Percentiles rank a stretch among this genome's conserved stretches.
phyloP scores from a whole-genome alignment of 352 stramenopile species.

The Phytophthora quininea region DNA sequence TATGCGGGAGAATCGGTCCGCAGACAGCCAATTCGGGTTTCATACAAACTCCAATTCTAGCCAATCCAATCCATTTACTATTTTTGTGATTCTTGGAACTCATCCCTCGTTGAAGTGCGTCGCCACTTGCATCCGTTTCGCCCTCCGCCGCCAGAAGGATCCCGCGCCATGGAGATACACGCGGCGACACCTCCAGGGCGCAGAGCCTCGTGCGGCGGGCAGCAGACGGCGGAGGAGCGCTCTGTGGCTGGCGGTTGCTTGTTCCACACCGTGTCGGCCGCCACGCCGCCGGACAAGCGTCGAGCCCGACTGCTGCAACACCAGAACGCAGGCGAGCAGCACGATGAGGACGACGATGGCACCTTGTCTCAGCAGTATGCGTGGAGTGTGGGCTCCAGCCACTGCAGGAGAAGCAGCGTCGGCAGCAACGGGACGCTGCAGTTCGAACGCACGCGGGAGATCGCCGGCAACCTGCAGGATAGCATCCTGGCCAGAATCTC shows the following conservation, averaged over 20 bases:
- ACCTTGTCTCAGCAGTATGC: constrained; percentile 22
- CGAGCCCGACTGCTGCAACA: constrained; percentile 24
- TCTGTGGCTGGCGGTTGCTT: constrained; percentile 22
- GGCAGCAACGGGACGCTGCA: constrained; percentile 21
- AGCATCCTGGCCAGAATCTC: constrained; percentile 71
- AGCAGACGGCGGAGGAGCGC: constrained; percentile 44
- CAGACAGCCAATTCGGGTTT: no score
- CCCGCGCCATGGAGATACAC: background rate
- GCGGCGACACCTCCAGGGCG: constrained; percentile 18
- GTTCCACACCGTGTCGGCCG: constrained; percentile 62
- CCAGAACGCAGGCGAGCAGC: constrained; percentile 32
- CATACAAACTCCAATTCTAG: background rate
- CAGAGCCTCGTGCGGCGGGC: constrained; percentile 34
- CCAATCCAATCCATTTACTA: background rate
- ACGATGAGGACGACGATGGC: constrained; percentile 12
- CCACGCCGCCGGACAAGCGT: constrained; percentile 49
- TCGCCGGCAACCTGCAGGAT: constrained; percentile 47
- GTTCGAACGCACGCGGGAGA: constrained; percentile 49
- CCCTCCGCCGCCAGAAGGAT: background rate
- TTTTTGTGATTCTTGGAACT: background rate
- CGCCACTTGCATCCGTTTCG: background rate
- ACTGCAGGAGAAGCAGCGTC: constrained; percentile 6
- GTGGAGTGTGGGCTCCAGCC: constrained; percentile 32
- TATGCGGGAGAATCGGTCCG: no score
- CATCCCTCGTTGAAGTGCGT: background rate